phyloP scores from a whole-genome alignment of 2,329 filamentous ascomycete species.

The Rhexocercosporidium sp. region DNA sequence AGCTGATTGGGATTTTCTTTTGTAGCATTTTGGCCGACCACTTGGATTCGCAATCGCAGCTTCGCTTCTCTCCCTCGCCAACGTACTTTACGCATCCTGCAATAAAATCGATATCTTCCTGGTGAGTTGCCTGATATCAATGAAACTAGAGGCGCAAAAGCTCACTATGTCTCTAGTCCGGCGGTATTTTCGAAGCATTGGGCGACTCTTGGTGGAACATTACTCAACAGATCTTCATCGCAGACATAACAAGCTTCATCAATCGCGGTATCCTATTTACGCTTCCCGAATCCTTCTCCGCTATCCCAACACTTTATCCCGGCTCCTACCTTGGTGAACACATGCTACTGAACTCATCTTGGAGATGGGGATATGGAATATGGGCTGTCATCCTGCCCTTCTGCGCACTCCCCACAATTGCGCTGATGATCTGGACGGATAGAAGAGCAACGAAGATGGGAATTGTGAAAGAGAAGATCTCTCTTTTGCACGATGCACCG shows the following conservation, averaged over 20 bases:
- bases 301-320: background rate
- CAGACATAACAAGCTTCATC: conserved; percentile 6
- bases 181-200: background rate
- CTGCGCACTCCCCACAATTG: conserved; percentile 3
- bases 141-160: background rate
- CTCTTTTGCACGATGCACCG: background rate
- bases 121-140: background rate
- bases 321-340: conserved; percentile 5
- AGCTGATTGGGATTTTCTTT: background rate
- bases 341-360: conserved; percentile 3
- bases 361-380: conserved; percentile 4
- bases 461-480: background rate
- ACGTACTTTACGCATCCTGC: conserved; percentile 1
- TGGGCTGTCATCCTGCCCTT: conserved; percentile 6
- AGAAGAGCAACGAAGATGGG: background rate
- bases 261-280: conserved; percentile 1
- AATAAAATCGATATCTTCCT: background rate
- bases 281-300: background rate
- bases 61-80: background rate
- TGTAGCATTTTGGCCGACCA: conserved; percentile 7
- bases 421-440: background rate
- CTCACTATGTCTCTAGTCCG: background rate
- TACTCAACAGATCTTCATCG: conserved; percentile 1
- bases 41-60: background rate
- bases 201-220: conserved; percentile 10